Evolutionary conservation across 306 rosid species (phyloP).

Genomic region (Vigna nakashimae): DNA sequence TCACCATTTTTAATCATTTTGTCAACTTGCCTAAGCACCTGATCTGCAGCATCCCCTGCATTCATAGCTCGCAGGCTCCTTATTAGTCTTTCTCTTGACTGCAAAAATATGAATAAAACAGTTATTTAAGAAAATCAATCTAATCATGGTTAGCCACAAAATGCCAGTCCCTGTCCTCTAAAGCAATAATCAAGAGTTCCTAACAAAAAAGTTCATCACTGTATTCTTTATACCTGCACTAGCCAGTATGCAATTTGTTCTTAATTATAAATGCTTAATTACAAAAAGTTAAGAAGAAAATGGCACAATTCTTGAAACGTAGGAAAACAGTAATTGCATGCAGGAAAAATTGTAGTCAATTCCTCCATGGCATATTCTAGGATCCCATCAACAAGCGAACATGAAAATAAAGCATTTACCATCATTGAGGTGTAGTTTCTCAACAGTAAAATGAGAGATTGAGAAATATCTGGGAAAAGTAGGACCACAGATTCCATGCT

Average conservation of each 20-base stretch:
- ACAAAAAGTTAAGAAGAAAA: constrained; percentile 19
- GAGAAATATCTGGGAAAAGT: constrained; percentile 11
- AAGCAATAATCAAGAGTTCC: constrained; percentile 20
- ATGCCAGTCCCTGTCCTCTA: constrained; percentile 18
- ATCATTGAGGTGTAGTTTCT: constrained; percentile 20
- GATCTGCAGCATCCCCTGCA: constrained; percentile 98
- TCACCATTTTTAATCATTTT: constrained; percentile 82
- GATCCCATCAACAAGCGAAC: constrained; percentile 10
- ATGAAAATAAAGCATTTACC: neutral
- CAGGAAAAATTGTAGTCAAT: neutral
- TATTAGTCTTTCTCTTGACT: constrained; percentile 88
- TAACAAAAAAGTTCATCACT: constrained; percentile 17
- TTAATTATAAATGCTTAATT: constrained; percentile 28
- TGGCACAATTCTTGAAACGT: constrained; percentile 6
- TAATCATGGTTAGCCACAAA: constrained; percentile 29
- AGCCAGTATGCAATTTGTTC: constrained; percentile 15
- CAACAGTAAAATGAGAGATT: neutral
- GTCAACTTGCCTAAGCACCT: constrained; percentile 91
- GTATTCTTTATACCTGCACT: constrained; percentile 23
- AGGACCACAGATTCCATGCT: constrained; percentile 11
- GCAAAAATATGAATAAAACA: constrained; percentile 49
- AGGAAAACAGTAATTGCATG: constrained; percentile 13
- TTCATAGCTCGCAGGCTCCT: constrained; percentile 85
- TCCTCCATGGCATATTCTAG: constrained; percentile 26
- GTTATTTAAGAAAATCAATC: constrained; percentile 21